Conservation (phyloP, 2,329 filamentous ascomycete species). For the Fusarium pseudoanthophilum region DNA sequence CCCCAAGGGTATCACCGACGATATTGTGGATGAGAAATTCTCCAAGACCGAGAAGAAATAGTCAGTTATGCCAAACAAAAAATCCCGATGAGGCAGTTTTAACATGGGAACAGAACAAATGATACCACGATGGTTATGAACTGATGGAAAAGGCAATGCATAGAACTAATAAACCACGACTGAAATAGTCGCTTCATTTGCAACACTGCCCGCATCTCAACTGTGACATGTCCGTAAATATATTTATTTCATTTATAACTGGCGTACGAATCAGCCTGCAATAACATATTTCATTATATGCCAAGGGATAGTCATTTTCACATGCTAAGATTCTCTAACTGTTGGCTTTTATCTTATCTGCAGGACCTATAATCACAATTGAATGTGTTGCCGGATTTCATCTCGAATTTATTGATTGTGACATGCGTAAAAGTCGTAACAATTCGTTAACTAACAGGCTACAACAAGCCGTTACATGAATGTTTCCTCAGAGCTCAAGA, state of each 20-base stretch:
- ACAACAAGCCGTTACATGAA: slow-evolving; percentile 12
- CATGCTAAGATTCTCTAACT: background rate
- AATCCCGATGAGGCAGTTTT: background rate
- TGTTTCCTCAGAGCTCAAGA: slow-evolving; percentile 6
- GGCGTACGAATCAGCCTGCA: background rate
- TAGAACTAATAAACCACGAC: slow-evolving; percentile 25
- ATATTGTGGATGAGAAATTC: slow-evolving; percentile 69
- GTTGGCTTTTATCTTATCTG: background rate
- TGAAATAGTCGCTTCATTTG: background rate
- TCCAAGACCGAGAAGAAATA: slow-evolving; percentile 56
- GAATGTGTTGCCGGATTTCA: background rate
- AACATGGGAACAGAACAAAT: background rate
- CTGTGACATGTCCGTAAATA: too few relatives aligned
- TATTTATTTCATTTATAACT: too few relatives aligned
- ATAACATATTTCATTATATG: too few relatives aligned
- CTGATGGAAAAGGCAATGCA: slow-evolving; percentile 15
- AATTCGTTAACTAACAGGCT: slow-evolving; percentile 34
- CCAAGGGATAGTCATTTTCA: background rate
- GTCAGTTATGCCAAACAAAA: background rate
- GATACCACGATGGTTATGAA: slow-evolving; percentile 5
- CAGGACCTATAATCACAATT: rapidly evolving
- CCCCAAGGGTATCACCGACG: slow-evolving; percentile 72
- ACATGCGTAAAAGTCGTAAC: slow-evolving; percentile 38
- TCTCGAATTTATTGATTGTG: slow-evolving; percentile 33
- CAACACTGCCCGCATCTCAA: too few relatives aligned